A percentile compares a stretch with the other conserved stretches of the same genome.
Conservation (phyloP, 352 stramenopile species). For the Elongisporangium undulatum region DNA sequence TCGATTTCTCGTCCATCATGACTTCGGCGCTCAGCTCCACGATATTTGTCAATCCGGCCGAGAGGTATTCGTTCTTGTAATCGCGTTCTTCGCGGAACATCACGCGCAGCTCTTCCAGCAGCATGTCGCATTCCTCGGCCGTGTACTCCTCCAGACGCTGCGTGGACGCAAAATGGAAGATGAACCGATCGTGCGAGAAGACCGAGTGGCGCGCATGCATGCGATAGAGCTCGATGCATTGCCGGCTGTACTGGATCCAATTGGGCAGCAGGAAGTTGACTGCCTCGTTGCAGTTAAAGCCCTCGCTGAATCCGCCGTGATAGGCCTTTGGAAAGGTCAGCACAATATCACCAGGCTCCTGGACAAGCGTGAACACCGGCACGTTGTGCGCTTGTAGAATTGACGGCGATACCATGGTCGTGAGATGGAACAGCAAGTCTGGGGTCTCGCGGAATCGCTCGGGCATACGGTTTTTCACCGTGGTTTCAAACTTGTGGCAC, state of each 20-base stretch:
- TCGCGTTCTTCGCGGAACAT: constrained; percentile 71
- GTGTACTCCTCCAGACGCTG: constrained; percentile 65
- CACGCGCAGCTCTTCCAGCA: constrained; percentile 53
- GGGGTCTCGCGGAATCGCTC: constrained; percentile 59
- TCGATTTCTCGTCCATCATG: constrained; percentile 66
- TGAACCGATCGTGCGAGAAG: constrained; percentile 79
- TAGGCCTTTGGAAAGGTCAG: constrained; percentile 97
- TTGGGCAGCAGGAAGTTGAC: constrained; percentile 85
- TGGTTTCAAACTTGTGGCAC: constrained; percentile 47
- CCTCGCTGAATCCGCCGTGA: constrained; percentile 96
- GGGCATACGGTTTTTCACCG: constrained; percentile 42
- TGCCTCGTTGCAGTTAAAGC: constrained; percentile 91
- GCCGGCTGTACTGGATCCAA: constrained; percentile 79
- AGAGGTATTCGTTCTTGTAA: constrained; percentile 48
- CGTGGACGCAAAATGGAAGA: constrained; percentile 68
- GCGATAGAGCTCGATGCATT: constrained; percentile 70
- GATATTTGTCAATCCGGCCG: constrained; percentile 39
- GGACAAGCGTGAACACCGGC: constrained; percentile 57
- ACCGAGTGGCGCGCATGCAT: constrained; percentile 59
- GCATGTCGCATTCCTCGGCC: constrained; percentile 54
- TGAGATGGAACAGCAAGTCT: constrained; percentile 69
- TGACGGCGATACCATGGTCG: constrained; percentile 66
- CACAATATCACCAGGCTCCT: constrained; percentile 94
- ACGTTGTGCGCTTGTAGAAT: constrained; percentile 38
- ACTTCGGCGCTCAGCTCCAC: constrained; percentile 60